Evolutionary conservation across 176 grass and related monocot genomes (phyloP), one percentile per base, ranked within the genome.

Genomic region (Avena sativa): DNA sequence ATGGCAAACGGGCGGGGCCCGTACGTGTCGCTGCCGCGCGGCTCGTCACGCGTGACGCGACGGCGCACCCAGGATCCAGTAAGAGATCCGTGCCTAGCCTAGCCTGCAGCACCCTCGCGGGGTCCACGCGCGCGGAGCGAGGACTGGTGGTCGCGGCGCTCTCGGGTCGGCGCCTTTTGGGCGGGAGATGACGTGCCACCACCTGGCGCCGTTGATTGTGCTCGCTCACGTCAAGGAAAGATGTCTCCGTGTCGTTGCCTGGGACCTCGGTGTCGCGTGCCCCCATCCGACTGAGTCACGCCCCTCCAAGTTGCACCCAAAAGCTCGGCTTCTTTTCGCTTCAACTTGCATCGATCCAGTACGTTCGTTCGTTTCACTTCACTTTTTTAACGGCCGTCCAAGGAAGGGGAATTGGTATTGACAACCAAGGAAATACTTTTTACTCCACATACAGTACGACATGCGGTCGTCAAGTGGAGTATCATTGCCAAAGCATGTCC

Each of bases 61-160:
- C 17, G 23, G 36, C 51, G 17, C 80, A 47, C 49, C 36, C 76
- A 43, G 9, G 1, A 6, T 5, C 40, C 40, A 43, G 40, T 5
- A 43, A 6, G 6, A 61, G 8, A 61, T 61, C 58, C 58, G 59
- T 62, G 59, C 21, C 59, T 3, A 61, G 16, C 20, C 58, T 10
- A 20, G 20, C 32, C 32, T 34, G 32, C 32, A 34, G 32, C 32
- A 34, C 12, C 17, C 57, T 61, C 15, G 55, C 2, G 3, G 12
- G 55, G 16, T 57, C 50, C 3, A 43, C 4, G 20, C 49, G 36
- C 6, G 32, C 32, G 32, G 23, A 16, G 40, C 85, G 78, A 26
- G 2, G 66, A n/a, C 50, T 76, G 70, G 86, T 47, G 70, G 79
- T 61, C 71, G 86, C 78, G 69, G 30, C 85, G 9, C 16, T 1